A percentile compares a stretch with the other conserved stretches of the same genome.
These are phyloP conservation scores for Fusarium solani-melongenae DNA, from an alignment of 2,329 filamentous ascomycete species.

Conservation along the genomic window DNA sequence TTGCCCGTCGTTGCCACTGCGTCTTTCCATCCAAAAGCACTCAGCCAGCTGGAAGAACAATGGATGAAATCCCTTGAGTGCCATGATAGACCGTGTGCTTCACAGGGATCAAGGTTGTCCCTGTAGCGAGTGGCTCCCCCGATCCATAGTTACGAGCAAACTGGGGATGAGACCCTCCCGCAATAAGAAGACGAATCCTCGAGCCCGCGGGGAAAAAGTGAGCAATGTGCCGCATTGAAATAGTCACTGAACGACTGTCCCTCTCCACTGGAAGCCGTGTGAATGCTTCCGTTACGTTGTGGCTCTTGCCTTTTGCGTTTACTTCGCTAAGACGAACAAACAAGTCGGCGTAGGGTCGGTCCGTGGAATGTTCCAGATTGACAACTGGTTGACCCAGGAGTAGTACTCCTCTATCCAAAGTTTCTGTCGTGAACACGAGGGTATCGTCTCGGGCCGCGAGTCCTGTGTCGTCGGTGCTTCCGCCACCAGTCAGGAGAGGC, in stretches of 20 bases:
- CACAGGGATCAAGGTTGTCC: not conserved
- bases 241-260: not conserved
- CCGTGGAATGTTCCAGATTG: not conserved
- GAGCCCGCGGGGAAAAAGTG: not conserved
- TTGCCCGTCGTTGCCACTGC: not conserved
- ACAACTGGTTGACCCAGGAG: not conserved
- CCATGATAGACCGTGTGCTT: not conserved
- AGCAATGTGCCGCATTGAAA: not conserved
- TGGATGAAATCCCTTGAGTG: not conserved
- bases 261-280: not conserved
- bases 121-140: not conserved
- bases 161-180: not conserved
- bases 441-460: not conserved
- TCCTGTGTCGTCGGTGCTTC: not conserved
- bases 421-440: not conserved
- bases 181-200: not conserved
- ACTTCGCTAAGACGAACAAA: not conserved
- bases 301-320: not conserved
- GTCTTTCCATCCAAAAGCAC: not conserved
- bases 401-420: not conserved
- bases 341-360: not conserved
- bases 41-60: not conserved
- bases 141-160: not conserved
- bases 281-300: not conserved
- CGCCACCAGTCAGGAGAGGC: not conserved